These are phyloP conservation scores for Coemansia sp. DNA, from an alignment of 192 early-diverging fungal species.

Conservation along the genomic window DNA sequence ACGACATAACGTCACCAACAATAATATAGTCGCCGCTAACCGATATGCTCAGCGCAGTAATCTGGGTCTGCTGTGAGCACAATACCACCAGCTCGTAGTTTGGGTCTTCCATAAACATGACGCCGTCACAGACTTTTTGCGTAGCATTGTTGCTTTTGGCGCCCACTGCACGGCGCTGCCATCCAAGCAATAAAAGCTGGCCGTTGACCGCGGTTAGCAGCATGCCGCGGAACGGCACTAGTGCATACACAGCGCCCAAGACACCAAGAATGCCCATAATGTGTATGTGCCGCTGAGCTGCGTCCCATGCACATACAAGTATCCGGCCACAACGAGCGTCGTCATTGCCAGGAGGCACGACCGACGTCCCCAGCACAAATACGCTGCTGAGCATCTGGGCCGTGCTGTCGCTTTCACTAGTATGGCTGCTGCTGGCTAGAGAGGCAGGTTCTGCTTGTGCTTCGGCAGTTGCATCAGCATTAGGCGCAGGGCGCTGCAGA, in stretches of 20 bases:
- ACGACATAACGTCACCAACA: slow-evolving; percentile 84
- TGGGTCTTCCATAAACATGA: slow-evolving; percentile 10
- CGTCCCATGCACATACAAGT: slow-evolving; percentile 62
- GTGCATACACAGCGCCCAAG: slow-evolving; percentile 64
- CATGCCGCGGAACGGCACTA: slow-evolving; percentile 59
- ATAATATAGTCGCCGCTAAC: slow-evolving; percentile 66
- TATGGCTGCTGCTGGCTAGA: neutral
- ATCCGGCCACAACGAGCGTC: slow-evolving; percentile 74
- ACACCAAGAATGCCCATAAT: slow-evolving; percentile 56
- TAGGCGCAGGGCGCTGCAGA: slow-evolving; percentile 5
- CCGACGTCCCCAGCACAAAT: slow-evolving; percentile 76
- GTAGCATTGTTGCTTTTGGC: neutral
- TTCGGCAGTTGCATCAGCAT: neutral
- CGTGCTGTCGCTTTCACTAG: neutral
- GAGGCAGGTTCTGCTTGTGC: neutral
- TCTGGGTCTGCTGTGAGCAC: slow-evolving; percentile 57
- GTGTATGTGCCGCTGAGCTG: slow-evolving; percentile 46
- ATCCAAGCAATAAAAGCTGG: slow-evolving; percentile 34
- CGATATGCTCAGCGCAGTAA: slow-evolving; percentile 59
- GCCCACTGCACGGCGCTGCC: slow-evolving; percentile 20
- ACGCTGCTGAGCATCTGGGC: slow-evolving; percentile 39
- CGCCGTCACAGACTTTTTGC: neutral
- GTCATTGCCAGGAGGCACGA: slow-evolving; percentile 57
- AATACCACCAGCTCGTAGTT: slow-evolving; percentile 31
- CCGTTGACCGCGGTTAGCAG: slow-evolving; percentile 70